A percentile compares a stretch with the other conserved stretches of the same genome.
These are phyloP conservation scores for Ceratocystiopsis sp. DNA, from an alignment of 2,329 filamentous ascomycete genomes.

Conservation along the genomic window DNA sequence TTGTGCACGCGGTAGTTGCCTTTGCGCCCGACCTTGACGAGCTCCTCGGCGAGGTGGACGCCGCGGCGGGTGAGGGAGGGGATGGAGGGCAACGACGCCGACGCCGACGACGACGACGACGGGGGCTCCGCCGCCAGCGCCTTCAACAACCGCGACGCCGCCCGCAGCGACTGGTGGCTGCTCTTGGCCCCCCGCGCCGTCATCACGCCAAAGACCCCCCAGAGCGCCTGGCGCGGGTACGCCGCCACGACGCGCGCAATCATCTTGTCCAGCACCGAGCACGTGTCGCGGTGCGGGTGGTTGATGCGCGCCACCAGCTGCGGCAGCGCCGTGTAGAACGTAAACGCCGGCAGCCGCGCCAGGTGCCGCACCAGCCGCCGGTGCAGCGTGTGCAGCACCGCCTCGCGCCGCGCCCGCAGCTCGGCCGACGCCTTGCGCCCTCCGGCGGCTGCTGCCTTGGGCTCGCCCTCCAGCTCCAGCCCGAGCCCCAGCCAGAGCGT, in stretches of 20 bases:
- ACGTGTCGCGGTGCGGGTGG: slow-evolving; percentile 65
- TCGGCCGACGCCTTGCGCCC: slow-evolving; percentile 24
- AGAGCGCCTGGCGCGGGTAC: slow-evolving; percentile 84
- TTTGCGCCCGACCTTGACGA: slow-evolving; percentile 32
- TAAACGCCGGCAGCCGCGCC: slow-evolving; percentile 50
- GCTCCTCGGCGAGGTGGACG: slow-evolving; percentile 30
- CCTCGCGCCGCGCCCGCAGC: slow-evolving; percentile 38
- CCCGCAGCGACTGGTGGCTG: slow-evolving; percentile 38
- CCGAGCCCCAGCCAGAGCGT: slow-evolving; percentile 92
- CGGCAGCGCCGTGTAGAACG: slow-evolving; percentile 69
- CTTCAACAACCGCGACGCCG: slow-evolving; percentile 38
- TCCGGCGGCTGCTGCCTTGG: slow-evolving; percentile 25
- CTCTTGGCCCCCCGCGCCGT: slow-evolving; percentile 25
- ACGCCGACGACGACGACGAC: neutral
- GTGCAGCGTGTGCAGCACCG: slow-evolving; percentile 53
- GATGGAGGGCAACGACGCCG: neutral
- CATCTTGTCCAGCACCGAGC: slow-evolving; percentile 58
- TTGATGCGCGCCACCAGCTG: slow-evolving; percentile 94
- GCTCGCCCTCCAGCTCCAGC: slow-evolving; percentile 49
- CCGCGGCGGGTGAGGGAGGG: slow-evolving; percentile 20
- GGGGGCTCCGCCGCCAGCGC: slow-evolving; percentile 7
- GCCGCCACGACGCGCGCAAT: slow-evolving; percentile 71
- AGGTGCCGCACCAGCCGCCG: slow-evolving; percentile 67
- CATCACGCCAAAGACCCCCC: slow-evolving; percentile 76
- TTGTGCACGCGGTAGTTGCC: slow-evolving; percentile 72